Conservation (phyloP, 106 monocot genomes). For the Iris macrosiphon region DNA sequence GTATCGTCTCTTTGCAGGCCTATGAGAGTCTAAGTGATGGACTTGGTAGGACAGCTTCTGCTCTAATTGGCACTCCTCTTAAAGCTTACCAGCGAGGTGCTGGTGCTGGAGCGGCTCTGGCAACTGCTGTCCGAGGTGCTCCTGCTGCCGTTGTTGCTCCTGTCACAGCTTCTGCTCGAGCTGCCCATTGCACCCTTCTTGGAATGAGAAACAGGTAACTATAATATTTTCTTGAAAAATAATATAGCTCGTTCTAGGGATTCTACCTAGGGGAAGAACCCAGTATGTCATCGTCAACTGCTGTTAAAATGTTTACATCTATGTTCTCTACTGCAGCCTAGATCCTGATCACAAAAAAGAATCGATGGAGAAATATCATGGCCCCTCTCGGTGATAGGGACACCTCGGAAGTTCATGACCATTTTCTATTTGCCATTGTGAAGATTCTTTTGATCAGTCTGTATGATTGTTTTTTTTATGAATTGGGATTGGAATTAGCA, state of each 20-base stretch:
- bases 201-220: slow-evolving; percentile 95
- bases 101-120: slow-evolving; percentile 74
- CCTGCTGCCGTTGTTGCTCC: slow-evolving; percentile 85
- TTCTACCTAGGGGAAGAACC: background rate
- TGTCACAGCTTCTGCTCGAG: slow-evolving; percentile 80
- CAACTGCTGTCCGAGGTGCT: slow-evolving; percentile 61
- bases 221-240: background rate
- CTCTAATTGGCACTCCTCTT: slow-evolving; percentile 61
- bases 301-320: background rate
- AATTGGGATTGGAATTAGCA: background rate
- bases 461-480: too few species aligned
- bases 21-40: slow-evolving; percentile 89
- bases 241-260: background rate
- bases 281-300: background rate
- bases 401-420: background rate
- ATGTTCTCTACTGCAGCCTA: slow-evolving; percentile 50
- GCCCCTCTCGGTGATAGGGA: slow-evolving; percentile 43
- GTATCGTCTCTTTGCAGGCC: slow-evolving; percentile 46
- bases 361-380: slow-evolving; percentile 82
- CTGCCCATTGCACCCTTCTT: slow-evolving; percentile 74
- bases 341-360: slow-evolving; percentile 91
- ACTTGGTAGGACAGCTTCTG: slow-evolving; percentile 69
- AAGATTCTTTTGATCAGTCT: background rate
- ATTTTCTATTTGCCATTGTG: background rate
- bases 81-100: slow-evolving; percentile 86